A percentile compares a stretch with the other conserved stretches of the same genome.
These are phyloP conservation scores for Leccinum fibrillosum DNA, from an alignment of 768 basidiomycete genomes.

Conservation along the genomic window DNA sequence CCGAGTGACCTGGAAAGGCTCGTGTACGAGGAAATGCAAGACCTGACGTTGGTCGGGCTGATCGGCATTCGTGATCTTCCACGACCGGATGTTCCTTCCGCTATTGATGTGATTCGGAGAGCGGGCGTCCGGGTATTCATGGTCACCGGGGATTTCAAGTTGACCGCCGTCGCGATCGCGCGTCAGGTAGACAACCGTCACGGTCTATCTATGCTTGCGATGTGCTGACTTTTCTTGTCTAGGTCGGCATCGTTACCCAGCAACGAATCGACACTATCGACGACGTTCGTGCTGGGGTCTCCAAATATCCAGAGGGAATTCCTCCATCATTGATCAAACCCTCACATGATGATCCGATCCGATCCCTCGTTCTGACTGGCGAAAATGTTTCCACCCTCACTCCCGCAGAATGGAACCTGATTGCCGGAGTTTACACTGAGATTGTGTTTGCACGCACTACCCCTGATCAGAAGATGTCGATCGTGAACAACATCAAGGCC, in stretches of 20 bases:
- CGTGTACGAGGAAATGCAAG: constrained; percentile 35
- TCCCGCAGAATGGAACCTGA: constrained; percentile 37
- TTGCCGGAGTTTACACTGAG: constrained; percentile 36
- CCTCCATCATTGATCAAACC: constrained; percentile 30
- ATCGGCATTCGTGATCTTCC: constrained; percentile 58
- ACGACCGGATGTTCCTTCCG: constrained; percentile 45
- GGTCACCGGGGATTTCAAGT: constrained; percentile 55
- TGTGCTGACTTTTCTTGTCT: neutral
- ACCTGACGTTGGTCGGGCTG: constrained; percentile 48
- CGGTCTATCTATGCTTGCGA: neutral
- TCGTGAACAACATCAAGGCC: constrained; percentile 51
- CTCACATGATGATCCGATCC: constrained; percentile 34
- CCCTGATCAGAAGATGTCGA: constrained; percentile 56
- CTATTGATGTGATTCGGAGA: constrained; percentile 44
- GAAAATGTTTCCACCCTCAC: constrained; percentile 38
- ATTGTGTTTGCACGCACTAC: constrained; percentile 57
- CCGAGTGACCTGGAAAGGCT: constrained; percentile 36
- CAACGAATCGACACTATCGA: constrained; percentile 35
- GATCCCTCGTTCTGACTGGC: constrained; percentile 44
- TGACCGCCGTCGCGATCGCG: constrained; percentile 52
- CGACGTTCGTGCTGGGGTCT: constrained; percentile 18
- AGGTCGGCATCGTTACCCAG: constrained; percentile 45
- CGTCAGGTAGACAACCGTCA: constrained; percentile 35
- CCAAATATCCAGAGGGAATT: neutral
- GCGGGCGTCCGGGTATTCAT: constrained; percentile 56